Conservation (phyloP, 768 basidiomycete genomes). For the Daedalea quercina region DNA sequence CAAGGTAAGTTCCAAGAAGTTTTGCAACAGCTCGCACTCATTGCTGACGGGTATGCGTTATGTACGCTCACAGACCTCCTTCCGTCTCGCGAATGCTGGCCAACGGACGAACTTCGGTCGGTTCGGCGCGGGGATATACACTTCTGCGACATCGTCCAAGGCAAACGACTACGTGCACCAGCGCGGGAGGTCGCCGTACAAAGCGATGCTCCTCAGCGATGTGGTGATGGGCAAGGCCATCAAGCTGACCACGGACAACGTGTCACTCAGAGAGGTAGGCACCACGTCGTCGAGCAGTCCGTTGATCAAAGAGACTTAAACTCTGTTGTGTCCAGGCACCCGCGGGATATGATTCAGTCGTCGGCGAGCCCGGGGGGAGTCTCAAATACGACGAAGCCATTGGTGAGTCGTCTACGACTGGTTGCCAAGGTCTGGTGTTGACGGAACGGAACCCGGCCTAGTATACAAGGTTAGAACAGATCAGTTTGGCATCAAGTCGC, state of each 20-base stretch:
- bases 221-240: conserved; percentile 59
- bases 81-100: not conserved
- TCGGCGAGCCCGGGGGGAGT: conserved; percentile 57
- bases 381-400: conserved; percentile 68
- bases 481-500: not conserved
- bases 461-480: conserved; percentile 15
- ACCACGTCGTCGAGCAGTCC: no score
- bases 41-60: no score
- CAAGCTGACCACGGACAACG: conserved; percentile 15
- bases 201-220: conserved; percentile 46
- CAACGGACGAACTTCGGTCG: conserved; percentile 22
- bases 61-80: not conserved
- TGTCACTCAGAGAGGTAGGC: no score
- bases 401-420: conserved; percentile 17
- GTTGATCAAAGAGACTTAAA: conserved; percentile 21
- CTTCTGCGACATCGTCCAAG: conserved; percentile 60
- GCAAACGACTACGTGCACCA: conserved; percentile 59
- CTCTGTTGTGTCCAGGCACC: conserved; percentile 49
- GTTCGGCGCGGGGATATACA: conserved; percentile 68
- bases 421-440: not conserved
- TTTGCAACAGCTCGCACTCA: no score
- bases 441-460: not conserved
- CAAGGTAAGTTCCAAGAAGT: not conserved
- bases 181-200: conserved; percentile 22
- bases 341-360: conserved; percentile 53